Conservation (phyloP, 768 basidiomycete genomes). For the Pleurotus eryngii region DNA sequence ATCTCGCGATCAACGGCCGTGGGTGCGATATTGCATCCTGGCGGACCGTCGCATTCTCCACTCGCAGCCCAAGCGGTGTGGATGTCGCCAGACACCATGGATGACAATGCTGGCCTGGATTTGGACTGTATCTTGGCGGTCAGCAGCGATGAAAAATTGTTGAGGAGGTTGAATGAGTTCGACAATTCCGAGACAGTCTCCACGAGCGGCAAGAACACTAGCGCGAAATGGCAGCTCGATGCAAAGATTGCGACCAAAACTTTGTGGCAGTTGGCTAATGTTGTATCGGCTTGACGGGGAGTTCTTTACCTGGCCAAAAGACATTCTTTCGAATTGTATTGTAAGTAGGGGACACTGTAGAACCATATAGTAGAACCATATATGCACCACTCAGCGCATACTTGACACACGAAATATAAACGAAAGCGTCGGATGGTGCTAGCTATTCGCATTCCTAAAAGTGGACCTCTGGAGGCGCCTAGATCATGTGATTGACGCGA, state of each 20-base stretch:
- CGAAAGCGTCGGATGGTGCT: no score
- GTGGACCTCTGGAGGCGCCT: no score
- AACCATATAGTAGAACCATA: no score
- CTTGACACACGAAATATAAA: no score
- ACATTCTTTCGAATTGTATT: no score
- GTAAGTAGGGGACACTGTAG: no score
- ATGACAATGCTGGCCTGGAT: conserved; percentile 23
- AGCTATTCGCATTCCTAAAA: no score
- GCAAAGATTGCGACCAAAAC: conserved; percentile 26
- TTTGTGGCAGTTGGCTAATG: conserved; percentile 19
- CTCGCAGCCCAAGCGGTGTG: conserved; percentile 35
- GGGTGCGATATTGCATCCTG: conserved; percentile 72
- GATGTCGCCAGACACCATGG: conserved; percentile 36
- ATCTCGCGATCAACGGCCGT: conserved; percentile 83
- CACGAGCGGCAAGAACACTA: conserved; percentile 71
- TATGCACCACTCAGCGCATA: no score
- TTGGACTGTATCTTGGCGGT: conserved; percentile 20
- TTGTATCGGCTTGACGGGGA: neutral
- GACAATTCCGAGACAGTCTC: conserved; percentile 70
- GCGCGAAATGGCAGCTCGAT: conserved; percentile 67
- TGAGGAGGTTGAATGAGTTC: conserved; percentile 73
- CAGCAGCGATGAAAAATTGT: conserved; percentile 74
- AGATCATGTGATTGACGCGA: neutral
- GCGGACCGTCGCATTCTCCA: conserved; percentile 42
- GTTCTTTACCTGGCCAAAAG: neutral